Conservation (phyloP, 225 moss, liverwort and hornwort genomes). For the Ulota crispa region DNA sequence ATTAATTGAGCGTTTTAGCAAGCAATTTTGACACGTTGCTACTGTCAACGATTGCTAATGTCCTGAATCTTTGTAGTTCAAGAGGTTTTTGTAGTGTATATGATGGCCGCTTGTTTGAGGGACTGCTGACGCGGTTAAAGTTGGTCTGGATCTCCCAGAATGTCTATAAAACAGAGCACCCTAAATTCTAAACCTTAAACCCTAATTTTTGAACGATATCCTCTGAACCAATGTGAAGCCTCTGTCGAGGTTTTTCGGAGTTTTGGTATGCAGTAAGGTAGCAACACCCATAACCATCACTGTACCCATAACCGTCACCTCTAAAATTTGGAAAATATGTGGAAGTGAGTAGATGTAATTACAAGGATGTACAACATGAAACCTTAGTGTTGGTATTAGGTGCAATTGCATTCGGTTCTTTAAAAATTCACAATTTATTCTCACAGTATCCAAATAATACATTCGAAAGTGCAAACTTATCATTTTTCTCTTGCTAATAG, state of each 20-base stretch:
- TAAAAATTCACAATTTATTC: too few species aligned
- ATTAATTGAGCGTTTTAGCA: neutral
- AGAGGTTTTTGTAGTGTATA: neutral
- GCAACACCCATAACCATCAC: too few species aligned
- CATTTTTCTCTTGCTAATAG: too few species aligned
- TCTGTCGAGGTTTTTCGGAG: neutral
- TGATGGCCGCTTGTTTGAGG: neutral
- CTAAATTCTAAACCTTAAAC: neutral
- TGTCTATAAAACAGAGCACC: neutral
- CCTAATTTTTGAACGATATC: neutral
- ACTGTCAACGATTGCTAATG: neutral
- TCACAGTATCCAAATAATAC: too few species aligned
- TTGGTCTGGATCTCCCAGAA: neutral
- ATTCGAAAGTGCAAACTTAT: too few species aligned
- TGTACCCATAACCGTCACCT: too few species aligned
- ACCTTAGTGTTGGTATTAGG: too few species aligned
- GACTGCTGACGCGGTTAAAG: neutral
- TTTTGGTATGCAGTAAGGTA: slow-evolving; percentile 6
- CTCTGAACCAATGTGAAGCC: slow-evolving; percentile 1
- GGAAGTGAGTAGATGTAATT: too few species aligned
- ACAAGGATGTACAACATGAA: too few species aligned
- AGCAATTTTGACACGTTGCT: neutral
- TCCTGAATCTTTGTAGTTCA: neutral
- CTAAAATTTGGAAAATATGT: too few species aligned
- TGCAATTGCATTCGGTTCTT: too few species aligned